phyloP scores from a whole-genome alignment of 257 asterid species.

The Nicotiana obtusifolia region DNA sequence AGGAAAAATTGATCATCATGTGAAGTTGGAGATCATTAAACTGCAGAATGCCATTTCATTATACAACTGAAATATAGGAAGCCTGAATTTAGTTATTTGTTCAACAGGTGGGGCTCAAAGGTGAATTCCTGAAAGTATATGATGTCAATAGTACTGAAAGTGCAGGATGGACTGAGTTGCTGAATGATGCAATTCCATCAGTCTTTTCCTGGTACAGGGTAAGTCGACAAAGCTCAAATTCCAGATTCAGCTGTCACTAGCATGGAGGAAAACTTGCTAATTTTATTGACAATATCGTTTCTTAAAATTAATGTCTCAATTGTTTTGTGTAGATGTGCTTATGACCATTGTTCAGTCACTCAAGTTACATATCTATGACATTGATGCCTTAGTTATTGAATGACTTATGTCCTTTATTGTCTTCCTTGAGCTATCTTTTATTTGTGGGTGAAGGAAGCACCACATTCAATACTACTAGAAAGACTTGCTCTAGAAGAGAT shows the following conservation, averaged over 20 bases:
- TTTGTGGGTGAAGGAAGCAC: neutral
- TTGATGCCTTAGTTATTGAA: neutral
- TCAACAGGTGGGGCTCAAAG: conserved; percentile 69
- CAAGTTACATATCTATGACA: neutral
- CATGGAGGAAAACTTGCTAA: neutral
- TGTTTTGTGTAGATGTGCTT: neutral
- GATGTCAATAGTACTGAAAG: conserved; percentile 26
- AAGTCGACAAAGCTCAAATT: neutral
- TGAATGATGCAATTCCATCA: conserved; percentile 41
- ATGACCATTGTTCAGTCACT: neutral
- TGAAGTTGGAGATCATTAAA: neutral
- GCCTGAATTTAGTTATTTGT: conserved; percentile 4
- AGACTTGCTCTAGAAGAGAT: neutral
- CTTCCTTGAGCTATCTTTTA: neutral
- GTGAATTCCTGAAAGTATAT: conserved; percentile 57
- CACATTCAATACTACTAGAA: neutral
- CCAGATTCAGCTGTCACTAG: neutral
- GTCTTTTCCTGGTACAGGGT: conserved; percentile 88
- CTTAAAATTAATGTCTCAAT: neutral
- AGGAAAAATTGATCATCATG: neutral
- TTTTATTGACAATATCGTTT: neutral
- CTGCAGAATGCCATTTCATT: neutral
- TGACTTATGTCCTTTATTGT: neutral
- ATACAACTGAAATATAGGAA: neutral
- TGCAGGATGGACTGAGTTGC: conserved; percentile 49